A percentile compares a stretch with the other conserved stretches of the same genome.
phyloP scores from a whole-genome alignment of 345 rosid species.

The Gossypium australe region DNA sequence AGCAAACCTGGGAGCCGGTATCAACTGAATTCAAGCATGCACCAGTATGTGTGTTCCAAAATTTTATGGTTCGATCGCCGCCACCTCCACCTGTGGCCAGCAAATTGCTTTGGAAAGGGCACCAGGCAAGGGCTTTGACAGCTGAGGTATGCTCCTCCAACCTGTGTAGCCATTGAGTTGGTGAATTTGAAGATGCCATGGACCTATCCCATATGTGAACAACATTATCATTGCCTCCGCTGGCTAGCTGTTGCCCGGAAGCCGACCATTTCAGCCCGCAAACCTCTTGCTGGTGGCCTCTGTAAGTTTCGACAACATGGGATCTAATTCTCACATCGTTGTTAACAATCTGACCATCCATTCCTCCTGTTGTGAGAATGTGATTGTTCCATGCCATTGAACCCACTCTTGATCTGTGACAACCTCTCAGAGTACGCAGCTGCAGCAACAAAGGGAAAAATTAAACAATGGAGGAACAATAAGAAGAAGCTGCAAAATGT shows the following conservation, averaged over 20 bases:
- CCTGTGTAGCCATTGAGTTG: constrained; percentile 47
- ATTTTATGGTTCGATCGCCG: constrained; percentile 36
- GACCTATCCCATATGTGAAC: constrained; percentile 50
- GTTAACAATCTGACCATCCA: constrained; percentile 41
- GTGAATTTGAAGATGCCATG: constrained; percentile 31
- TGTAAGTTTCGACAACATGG: constrained; percentile 40
- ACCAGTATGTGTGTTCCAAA: constrained; percentile 50
- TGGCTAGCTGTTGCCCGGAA: constrained; percentile 48
- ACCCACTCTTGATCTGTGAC: constrained; percentile 35
- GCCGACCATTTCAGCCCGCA: constrained; percentile 53
- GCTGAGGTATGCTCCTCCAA: constrained; percentile 48
- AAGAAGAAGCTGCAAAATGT: neutral
- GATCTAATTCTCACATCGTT: constrained; percentile 42
- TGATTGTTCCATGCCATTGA: constrained; percentile 52
- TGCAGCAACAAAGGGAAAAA: neutral
- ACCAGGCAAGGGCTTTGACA: constrained; percentile 58
- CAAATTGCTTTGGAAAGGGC: constrained; percentile 51
- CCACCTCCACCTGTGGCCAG: constrained; percentile 53
- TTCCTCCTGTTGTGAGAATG: constrained; percentile 45
- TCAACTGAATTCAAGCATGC: constrained; percentile 49
- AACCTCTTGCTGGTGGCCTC: constrained; percentile 46
- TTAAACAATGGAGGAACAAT: neutral
- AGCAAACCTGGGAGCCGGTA: constrained; percentile 46
- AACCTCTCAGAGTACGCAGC: constrained; percentile 34
- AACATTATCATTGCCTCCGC: constrained; percentile 47